Evolutionary conservation across 352 stramenopile species (phyloP), one percentile per base, ranked within the genome.

Genomic region (Pythium insidiosum): DNA sequence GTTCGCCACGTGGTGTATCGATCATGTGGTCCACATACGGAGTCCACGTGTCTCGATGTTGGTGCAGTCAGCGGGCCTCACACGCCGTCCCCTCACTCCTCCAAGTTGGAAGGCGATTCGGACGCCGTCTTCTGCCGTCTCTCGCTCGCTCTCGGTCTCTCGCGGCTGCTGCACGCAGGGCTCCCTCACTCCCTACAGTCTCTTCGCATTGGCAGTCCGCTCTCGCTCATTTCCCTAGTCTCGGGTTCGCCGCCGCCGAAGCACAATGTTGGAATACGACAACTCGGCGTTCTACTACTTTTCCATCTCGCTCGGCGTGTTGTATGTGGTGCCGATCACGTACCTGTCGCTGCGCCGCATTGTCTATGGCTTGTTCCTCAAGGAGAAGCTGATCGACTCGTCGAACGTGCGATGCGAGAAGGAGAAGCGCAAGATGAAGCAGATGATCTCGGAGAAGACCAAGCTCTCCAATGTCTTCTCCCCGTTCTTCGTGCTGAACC

Each of bases 271-370:
- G 43, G 93, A 99, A 67, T 99, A 99, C 81, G 96, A 99, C 76
- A 97, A 99, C 69, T 97, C 92, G 41, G 96, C 95, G 57, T 99
- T 99, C 77, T 99, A 98, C 74, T 99, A 99, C 79, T 98, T 99
- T 65, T 94, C 85, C 12, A 79, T 99, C 67, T 98, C 91, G 55
- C 83, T 97, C 30, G 86, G 98, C 50, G 88, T 74, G 53, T 85
- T 99, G 47, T 99, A 99, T 61, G 81, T 95, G 22, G 71, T 99
- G 50, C 96, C 96, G 39, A 86, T 90, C 81, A 97, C 94, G 59
- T 97, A 92, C 71, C 56, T 96, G 44, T 67, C 76, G 64, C 58
- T 94, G 63, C 62, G 68, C 29, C 64, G 72, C 38, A 74, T 97
- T 34, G 19, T 94, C 16, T 94, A 97, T 50, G 87, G 91, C 36